Percentiles rank a stretch among this genome's conserved stretches.
phyloP scores from a whole-genome alignment of 306 rosid genomes.

The Glycine latifolia region DNA sequence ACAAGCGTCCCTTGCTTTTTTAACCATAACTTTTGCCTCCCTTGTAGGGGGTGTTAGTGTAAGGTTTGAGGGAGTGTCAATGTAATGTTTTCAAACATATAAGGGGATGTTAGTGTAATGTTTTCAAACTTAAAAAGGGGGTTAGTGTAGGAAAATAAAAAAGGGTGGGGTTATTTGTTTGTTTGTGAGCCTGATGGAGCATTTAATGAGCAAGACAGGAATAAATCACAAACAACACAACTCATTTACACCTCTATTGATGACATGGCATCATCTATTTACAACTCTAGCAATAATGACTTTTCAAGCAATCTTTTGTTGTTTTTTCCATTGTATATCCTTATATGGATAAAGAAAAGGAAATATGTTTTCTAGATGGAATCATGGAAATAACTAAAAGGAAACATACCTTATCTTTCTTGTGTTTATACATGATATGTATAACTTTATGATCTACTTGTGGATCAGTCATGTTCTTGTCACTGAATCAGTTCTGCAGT shows the following conservation, averaged over 20 bases:
- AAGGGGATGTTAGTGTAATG: too few species aligned
- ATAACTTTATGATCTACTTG: conserved; percentile 5
- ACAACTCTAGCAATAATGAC: conserved; percentile 12
- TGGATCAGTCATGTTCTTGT: not conserved
- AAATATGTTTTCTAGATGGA: conserved; percentile 30
- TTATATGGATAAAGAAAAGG: conserved; percentile 8
- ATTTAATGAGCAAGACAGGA: not conserved
- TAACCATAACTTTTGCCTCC: too few species aligned
- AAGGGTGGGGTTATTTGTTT: not conserved
- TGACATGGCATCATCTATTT: not conserved
- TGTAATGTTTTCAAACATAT: too few species aligned
- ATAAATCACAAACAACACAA: not conserved
- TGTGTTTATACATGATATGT: not conserved
- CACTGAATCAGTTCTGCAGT: conserved; percentile 3
- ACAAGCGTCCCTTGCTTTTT: too few species aligned
- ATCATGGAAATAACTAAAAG: not conserved
- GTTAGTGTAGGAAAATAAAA: too few species aligned
- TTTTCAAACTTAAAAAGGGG: too few species aligned
- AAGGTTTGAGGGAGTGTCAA: too few species aligned
- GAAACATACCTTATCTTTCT: conserved; percentile 16
- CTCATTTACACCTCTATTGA: conserved; percentile 5
- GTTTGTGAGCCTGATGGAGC: not conserved
- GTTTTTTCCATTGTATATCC: not conserved
- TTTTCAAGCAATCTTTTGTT: not conserved
- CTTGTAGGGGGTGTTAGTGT: too few species aligned